Evolutionary conservation across 2,329 filamentous ascomycete species (phyloP).

Genomic region (Microdochium paspali): DNA sequence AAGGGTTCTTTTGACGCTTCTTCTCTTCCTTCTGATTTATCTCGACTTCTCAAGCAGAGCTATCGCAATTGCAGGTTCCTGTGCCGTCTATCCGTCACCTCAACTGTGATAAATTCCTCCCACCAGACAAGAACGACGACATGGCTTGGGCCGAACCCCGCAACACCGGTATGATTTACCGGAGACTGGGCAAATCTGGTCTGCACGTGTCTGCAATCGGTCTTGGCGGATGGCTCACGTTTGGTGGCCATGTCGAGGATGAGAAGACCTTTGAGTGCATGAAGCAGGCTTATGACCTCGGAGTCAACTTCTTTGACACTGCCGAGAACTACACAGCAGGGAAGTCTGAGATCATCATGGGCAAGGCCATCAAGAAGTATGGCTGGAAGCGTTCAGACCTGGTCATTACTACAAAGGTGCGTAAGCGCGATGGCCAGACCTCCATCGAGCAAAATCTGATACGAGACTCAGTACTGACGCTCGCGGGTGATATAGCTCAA

Average conservation of each 20-base stretch:
- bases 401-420: constrained; percentile 41
- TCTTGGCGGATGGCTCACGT: constrained; percentile 12
- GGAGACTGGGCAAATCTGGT: constrained; percentile 6
- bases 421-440: too few relatives aligned
- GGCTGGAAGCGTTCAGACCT: constrained; percentile 43
- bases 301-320: constrained; percentile 46
- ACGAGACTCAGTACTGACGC: too few relatives aligned
- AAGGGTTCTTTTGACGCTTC: not conserved
- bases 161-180: constrained; percentile 7
- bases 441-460: too few relatives aligned
- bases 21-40: not conserved
- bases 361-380: constrained; percentile 39
- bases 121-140: not conserved
- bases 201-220: constrained; percentile 25
- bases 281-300: constrained; percentile 38
- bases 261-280: constrained; percentile 24
- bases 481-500: constrained; percentile 11
- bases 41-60: not conserved
- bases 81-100: too few relatives aligned
- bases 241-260: constrained; percentile 19
- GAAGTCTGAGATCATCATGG: constrained; percentile 40
- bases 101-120: too few relatives aligned
- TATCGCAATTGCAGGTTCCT: not conserved
- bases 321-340: constrained; percentile 40
- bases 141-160: constrained; percentile 7